Evolutionary conservation across 2,329 filamentous ascomycete species (phyloP).

Genomic region (Neopestalotiopsis sp.): DNA sequence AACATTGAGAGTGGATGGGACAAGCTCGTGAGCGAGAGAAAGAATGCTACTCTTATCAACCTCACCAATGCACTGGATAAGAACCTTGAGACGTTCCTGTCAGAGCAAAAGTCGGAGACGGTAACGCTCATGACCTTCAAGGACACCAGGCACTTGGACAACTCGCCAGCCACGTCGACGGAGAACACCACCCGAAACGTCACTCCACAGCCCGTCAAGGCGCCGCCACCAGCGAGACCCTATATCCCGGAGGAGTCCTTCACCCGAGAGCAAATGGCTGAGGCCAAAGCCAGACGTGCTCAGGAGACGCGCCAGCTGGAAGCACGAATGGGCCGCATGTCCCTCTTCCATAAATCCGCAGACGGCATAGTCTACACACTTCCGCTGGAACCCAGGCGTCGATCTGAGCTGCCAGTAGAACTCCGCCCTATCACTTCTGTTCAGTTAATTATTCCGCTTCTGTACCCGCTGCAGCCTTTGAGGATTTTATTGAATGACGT

Average conservation of each 20-base stretch:
- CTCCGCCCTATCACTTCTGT: conserved; percentile 68
- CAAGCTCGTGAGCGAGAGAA: conserved; percentile 60
- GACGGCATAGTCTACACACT: conserved; percentile 75
- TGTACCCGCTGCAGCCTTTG: conserved; percentile 75
- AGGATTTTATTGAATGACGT: conserved; percentile 70
- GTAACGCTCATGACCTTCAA: conserved; percentile 69
- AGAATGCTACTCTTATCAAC: conserved; percentile 64
- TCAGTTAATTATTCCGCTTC: conserved; percentile 70
- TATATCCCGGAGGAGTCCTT: conserved; percentile 55
- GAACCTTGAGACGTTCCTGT: conserved; percentile 72
- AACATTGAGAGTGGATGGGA: conserved; percentile 81
- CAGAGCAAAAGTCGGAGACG: conserved; percentile 73
- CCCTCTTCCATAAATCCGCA: conserved; percentile 69
- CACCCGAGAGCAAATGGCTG: conserved; percentile 62
- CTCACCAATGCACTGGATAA: conserved; percentile 75
- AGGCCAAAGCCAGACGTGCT: conserved; percentile 67
- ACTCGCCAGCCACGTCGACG: conserved; percentile 22
- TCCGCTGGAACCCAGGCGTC: conserved; percentile 69
- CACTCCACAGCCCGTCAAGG: conserved; percentile 18
- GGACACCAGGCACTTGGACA: conserved; percentile 56
- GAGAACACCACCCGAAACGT: conserved; percentile 19
- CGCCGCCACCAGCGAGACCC: conserved; percentile 26
- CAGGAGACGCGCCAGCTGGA: conserved; percentile 75
- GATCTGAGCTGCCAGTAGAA: conserved; percentile 61
- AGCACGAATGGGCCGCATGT: conserved; percentile 71